These are phyloP conservation scores for Pythium insidiosum DNA, from an alignment of 352 stramenopile genomes.

Conservation along the genomic window DNA sequence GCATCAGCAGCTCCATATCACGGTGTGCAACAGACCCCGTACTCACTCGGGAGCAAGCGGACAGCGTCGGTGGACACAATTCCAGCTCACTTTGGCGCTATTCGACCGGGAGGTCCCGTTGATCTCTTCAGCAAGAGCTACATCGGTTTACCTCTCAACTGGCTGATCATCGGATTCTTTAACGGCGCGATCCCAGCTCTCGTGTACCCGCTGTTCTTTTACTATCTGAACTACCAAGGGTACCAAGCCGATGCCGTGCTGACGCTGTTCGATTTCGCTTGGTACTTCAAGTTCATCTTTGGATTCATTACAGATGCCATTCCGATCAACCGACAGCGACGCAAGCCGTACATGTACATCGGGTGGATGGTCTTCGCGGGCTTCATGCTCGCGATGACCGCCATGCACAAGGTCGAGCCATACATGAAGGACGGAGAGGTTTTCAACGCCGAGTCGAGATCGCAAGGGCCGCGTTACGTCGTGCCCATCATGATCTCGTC, in stretches of 20 bases:
- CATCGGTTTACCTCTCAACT: conserved; percentile 20
- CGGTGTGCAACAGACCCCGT: too few relatives aligned
- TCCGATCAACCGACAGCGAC: conserved; percentile 16
- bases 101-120: conserved; percentile 4
- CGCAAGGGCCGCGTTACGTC: neutral
- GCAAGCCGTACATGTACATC: conserved; percentile 27
- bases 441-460: neutral
- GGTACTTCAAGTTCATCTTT: conserved; percentile 19
- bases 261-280: conserved; percentile 7
- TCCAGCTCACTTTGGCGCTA: conserved; percentile 1
- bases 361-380: conserved; percentile 8
- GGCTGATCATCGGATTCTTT: conserved; percentile 18
- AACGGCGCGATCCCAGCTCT: conserved; percentile 13
- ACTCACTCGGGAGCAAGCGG: too few relatives aligned
- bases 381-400: conserved; percentile 13
- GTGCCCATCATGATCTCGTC: conserved; percentile 6
- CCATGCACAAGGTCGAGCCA: conserved; percentile 4
- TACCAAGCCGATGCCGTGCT: neutral
- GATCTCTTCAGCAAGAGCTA: neutral
- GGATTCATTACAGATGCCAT: conserved; percentile 20
- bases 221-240: conserved; percentile 14
- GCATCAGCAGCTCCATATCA: too few relatives aligned
- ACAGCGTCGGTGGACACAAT: too few relatives aligned
- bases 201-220: conserved; percentile 11
- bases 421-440: neutral